phyloP scores from a whole-genome alignment of 495 filamentous ascomycete species.

The Parathielavia hyrcaniae region DNA sequence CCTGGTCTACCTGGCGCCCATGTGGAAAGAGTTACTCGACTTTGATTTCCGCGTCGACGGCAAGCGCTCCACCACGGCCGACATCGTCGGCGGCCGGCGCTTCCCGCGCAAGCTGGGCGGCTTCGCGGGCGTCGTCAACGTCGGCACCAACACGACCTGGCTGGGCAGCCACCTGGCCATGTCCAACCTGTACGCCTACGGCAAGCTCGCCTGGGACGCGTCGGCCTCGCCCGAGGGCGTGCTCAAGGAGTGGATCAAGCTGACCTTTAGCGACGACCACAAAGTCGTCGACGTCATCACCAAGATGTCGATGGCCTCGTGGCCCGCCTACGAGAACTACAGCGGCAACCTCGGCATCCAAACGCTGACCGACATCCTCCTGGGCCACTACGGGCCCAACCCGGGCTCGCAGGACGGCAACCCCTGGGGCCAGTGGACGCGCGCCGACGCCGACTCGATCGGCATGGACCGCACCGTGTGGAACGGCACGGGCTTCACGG shows the following conservation, averaged over 20 bases:
- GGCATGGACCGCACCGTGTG: slow-evolving; percentile 67
- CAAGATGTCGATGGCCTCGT: slow-evolving; percentile 60
- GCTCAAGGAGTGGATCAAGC: slow-evolving; percentile 57
- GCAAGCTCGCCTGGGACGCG: slow-evolving; percentile 59
- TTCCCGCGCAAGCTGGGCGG: slow-evolving; percentile 56
- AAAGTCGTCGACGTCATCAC: slow-evolving; percentile 53
- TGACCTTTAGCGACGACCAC: slow-evolving; percentile 55
- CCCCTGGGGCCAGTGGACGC: slow-evolving; percentile 68
- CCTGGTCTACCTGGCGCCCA: slow-evolving; percentile 57
- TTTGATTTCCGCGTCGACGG: slow-evolving; percentile 58
- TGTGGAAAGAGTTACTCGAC: slow-evolving; percentile 62
- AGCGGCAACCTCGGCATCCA: slow-evolving; percentile 65
- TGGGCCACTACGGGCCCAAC: slow-evolving; percentile 61
- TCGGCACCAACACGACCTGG: slow-evolving; percentile 62
- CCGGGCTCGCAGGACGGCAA: slow-evolving; percentile 62
- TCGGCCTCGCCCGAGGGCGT: slow-evolving; percentile 41
- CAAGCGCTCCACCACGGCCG: slow-evolving; percentile 46
- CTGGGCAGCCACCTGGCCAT: slow-evolving; percentile 61
- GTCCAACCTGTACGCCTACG: slow-evolving; percentile 69
- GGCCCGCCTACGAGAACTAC: slow-evolving; percentile 67
- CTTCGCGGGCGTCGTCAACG: slow-evolving; percentile 63
- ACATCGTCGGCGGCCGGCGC: slow-evolving; percentile 54
- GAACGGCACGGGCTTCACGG: slow-evolving; percentile 59
- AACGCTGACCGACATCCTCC: slow-evolving; percentile 61
- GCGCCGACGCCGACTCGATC: slow-evolving; percentile 52